Evolutionary conservation across 2,329 filamentous ascomycete species (phyloP).

Genomic region (Exophiala phaeomuriformis): DNA sequence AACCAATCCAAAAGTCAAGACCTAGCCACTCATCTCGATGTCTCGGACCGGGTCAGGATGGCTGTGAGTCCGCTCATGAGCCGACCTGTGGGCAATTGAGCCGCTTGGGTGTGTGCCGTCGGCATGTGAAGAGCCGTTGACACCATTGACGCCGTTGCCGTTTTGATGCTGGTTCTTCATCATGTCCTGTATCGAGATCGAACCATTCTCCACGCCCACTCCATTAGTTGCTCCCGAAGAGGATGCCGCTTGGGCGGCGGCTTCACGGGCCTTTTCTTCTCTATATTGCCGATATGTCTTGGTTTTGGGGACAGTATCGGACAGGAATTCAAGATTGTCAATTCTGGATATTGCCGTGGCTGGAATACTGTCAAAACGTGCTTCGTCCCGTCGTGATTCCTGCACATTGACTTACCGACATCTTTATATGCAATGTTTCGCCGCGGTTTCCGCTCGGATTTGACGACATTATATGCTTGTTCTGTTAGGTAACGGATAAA

Average conservation of each 20-base stretch:
- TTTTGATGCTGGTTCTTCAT: slow-evolving; percentile 20
- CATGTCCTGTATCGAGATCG: slow-evolving; percentile 17
- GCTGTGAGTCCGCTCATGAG: slow-evolving; percentile 15
- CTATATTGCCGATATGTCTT: slow-evolving; percentile 73
- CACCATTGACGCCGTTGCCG: slow-evolving; percentile 18
- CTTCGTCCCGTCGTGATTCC: not conserved
- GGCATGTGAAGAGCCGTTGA: slow-evolving; percentile 12
- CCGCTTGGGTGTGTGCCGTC: not conserved
- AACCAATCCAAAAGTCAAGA: not conserved
- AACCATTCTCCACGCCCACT: slow-evolving; percentile 27
- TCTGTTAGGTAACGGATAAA: slow-evolving; percentile 88
- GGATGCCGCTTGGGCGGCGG: slow-evolving; percentile 26
- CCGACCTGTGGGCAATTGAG: slow-evolving; percentile 11
- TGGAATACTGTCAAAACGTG: slow-evolving; percentile 32
- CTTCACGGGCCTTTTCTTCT: slow-evolving; percentile 49
- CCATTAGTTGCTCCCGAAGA: slow-evolving; percentile 27
- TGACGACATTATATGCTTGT: slow-evolving; percentile 79
- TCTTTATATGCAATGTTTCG: slow-evolving; percentile 96
- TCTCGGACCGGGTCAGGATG: slow-evolving; percentile 22
- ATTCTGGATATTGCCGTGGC: slow-evolving; percentile 78
- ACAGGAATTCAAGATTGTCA: slow-evolving; percentile 90
- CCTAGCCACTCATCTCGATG: slow-evolving; percentile 18
- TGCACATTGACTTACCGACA: slow-evolving; percentile 52
- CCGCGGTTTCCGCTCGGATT: slow-evolving; percentile 82
- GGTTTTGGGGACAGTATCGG: slow-evolving; percentile 84